Base-by-base conservation (phyloP, 192 early-diverging fungal genomes). In the Podila verticillata region DNA sequence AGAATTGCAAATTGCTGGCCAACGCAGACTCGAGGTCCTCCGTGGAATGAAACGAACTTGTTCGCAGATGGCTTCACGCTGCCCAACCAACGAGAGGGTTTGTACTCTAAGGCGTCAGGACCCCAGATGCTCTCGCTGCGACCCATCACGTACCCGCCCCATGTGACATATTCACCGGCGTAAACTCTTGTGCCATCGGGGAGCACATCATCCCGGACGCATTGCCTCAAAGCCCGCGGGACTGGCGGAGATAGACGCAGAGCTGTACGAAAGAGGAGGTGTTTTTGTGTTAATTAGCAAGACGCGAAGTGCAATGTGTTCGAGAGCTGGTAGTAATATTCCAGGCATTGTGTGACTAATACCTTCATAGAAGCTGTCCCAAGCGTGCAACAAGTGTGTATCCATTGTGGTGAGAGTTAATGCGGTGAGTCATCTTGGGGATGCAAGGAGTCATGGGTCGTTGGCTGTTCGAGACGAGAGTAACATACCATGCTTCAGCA, bases 171-270 rank as follows among this genome's bases (percentile, higher is more conserved):
- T 8, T 84, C 73, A 20, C 88, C 88, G 30, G 77, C 79, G 13
- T 61, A 61, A 32, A 91, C 70, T 22, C 59, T 48, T 29, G 86
- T 89, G 29, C 91, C 91, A 79, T 93, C 89, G 7, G 92, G 92
- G 28, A 87, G 72, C 8, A 89, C 61, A 56, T 84, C 83, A 51
- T 93, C 90, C 10, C 84, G 35, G n/a, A 87, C 49, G 19, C 84
- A 82, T 31, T 77, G 58, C 70, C 91, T 91, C 7, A 65, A 29
- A 19, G 89, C 81, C 0, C 9, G 15, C 19, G 91, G 92, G 7
- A 93, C 89, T 19, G 85, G 68, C n/a, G 92, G 92, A 70, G 86
- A 84, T n/a, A 93, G 63, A 7, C 93, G 85, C 15, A 93, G 67
- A 3, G 87, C 81, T 82, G 91, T 84, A 9, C 74, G 81, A 15